phyloP scores from a whole-genome alignment of 2,329 filamentous ascomycete species.

The Diaporthe sp. region DNA sequence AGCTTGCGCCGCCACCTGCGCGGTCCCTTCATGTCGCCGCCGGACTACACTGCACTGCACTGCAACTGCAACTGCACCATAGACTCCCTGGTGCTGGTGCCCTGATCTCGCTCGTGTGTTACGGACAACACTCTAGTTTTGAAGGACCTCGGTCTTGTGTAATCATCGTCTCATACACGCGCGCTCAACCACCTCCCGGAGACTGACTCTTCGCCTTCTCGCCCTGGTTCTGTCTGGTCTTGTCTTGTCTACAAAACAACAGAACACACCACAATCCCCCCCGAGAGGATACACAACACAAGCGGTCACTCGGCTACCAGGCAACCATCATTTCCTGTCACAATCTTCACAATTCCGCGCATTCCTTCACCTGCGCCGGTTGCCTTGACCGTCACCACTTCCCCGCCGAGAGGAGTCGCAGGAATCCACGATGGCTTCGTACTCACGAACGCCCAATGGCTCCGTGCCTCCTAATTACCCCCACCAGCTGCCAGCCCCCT shows the following conservation, averaged over 20 bases:
- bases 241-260: conserved; percentile 21
- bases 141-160: conserved; percentile 3
- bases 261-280: not conserved
- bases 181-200: not conserved
- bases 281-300: not conserved
- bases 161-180: conserved; percentile 16
- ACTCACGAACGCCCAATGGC: conserved; percentile 37
- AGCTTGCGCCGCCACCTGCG: conserved; percentile 22
- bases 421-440: conserved; percentile 35
- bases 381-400: not conserved
- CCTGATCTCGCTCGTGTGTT: not conserved
- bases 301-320: not conserved
- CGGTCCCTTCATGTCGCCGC: conserved; percentile 23
- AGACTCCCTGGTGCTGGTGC: not conserved
- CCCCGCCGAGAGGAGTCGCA: not conserved
- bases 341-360: not conserved
- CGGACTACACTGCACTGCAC: not conserved
- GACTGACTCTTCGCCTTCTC: not conserved
- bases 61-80: conserved; percentile 3
- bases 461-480: conserved; percentile 36
- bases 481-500: conserved; percentile 37
- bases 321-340: not conserved
- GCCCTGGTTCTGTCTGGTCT: conserved; percentile 10
- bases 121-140: not conserved
- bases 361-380: not conserved